These are phyloP conservation scores for Cladophialophora psammophila DNA, from an alignment of 2,329 filamentous ascomycete genomes.

Conservation along the genomic window DNA sequence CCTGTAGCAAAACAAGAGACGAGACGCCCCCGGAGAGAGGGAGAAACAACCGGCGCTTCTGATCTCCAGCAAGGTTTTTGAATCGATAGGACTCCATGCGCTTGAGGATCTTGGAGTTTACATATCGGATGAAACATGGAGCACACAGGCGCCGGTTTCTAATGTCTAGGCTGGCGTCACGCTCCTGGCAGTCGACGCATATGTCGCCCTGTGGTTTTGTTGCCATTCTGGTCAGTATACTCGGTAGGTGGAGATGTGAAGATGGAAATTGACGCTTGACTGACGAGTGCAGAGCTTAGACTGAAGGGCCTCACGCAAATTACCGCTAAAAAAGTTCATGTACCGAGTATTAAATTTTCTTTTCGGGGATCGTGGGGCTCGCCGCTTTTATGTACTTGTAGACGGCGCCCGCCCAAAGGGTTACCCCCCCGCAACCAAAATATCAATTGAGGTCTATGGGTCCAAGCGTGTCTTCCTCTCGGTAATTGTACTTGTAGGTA, in stretches of 20 bases:
- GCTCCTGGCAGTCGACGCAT: conserved; percentile 65
- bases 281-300: background rate
- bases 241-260: background rate
- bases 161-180: conserved; percentile 60
- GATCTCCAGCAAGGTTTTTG: conserved; percentile 46
- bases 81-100: conserved; percentile 73
- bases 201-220: conserved; percentile 35
- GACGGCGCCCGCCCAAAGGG: too few relatives aligned
- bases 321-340: too few relatives aligned
- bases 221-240: background rate
- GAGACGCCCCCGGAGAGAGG: conserved; percentile 85
- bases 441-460: too few relatives aligned
- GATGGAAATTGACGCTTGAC: background rate
- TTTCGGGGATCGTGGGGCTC: too few relatives aligned
- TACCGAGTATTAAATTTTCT: too few relatives aligned
- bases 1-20: conserved; percentile 77
- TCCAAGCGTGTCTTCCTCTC: too few relatives aligned
- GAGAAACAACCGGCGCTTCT: conserved; percentile 68
- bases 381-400: too few relatives aligned
- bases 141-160: conserved; percentile 67
- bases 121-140: conserved; percentile 78
- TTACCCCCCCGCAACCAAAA: too few relatives aligned
- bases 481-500: too few relatives aligned
- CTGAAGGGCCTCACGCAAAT: too few relatives aligned
- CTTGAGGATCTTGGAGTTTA: conserved; percentile 80